These are phyloP conservation scores for Fusarium piperis DNA, from an alignment of 2,329 filamentous ascomycete genomes.

Conservation along the genomic window DNA sequence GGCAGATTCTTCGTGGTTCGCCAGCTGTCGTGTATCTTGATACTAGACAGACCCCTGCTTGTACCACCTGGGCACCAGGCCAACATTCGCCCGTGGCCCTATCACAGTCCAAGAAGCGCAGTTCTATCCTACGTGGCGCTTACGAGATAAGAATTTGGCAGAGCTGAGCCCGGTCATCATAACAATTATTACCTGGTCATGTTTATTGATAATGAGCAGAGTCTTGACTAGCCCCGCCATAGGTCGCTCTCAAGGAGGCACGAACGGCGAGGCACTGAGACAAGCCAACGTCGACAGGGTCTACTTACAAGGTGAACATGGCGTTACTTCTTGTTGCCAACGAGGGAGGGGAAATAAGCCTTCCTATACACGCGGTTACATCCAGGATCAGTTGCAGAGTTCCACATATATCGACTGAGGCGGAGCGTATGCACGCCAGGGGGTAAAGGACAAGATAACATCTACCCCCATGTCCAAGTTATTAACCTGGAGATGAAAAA, in stretches of 20 bases:
- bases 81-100: not conserved
- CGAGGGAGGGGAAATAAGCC: too few species aligned
- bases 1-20: not conserved
- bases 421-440: too few species aligned
- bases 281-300: not conserved
- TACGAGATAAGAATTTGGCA: not conserved
- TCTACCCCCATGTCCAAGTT: too few species aligned
- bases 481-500: too few species aligned
- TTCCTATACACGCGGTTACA: too few species aligned
- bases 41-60: not conserved
- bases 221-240: not conserved
- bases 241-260: not conserved
- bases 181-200: not conserved
- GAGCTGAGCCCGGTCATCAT: not conserved
- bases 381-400: too few species aligned
- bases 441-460: too few species aligned
- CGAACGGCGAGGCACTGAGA: not conserved
- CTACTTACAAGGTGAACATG: not conserved
- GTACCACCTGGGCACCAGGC: not conserved
- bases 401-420: too few species aligned
- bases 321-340: too few species aligned
- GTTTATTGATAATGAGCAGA: not conserved
- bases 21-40: not conserved
- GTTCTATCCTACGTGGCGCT: not conserved
- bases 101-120: not conserved